Evolutionary conservation across 108 stramenopile genomes (phyloP).

Genomic region (Aureococcus anophagefferens): DNA sequence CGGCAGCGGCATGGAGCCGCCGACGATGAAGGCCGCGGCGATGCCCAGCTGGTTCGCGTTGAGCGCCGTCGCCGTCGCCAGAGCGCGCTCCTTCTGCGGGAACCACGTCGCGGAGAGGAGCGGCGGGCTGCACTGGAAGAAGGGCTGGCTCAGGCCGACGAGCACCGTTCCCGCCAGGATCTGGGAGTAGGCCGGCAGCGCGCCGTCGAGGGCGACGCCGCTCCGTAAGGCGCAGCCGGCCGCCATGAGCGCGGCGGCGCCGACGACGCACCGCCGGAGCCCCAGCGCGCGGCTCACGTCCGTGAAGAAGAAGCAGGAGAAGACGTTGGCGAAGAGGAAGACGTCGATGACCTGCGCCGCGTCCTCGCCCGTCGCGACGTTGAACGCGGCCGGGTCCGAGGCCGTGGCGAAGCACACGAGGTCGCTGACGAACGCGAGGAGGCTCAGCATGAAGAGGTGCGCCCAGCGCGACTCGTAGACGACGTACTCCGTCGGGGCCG

Average conservation of each 20-base stretch:
- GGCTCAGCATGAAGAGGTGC: background rate
- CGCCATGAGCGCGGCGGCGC: conserved; percentile 47
- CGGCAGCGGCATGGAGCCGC: conserved; percentile 19
- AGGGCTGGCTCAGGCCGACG: conserved; percentile 60
- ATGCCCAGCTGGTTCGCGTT: conserved; percentile 70
- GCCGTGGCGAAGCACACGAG: conserved; percentile 59
- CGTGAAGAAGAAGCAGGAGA: conserved; percentile 54
- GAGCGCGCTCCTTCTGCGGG: conserved; percentile 51
- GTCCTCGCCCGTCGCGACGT: conserved; percentile 34
- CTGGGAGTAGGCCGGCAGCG: conserved; percentile 36
- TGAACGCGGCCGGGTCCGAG: conserved; percentile 30
- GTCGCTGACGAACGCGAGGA: conserved; percentile 19
- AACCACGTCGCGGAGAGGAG: conserved; percentile 57
- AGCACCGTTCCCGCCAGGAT: conserved; percentile 47
- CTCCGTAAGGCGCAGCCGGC: conserved; percentile 50
- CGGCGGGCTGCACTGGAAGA: conserved; percentile 67
- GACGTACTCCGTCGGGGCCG: too few species aligned
- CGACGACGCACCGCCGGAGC: conserved; percentile 44
- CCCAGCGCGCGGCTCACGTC: conserved; percentile 48
- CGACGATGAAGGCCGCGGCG: conserved; percentile 62
- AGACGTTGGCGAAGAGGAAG: conserved; percentile 61
- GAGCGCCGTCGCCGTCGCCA: conserved; percentile 52
- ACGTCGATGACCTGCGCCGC: conserved; percentile 53
- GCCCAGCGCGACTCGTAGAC: too few species aligned
- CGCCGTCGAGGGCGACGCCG: conserved; percentile 19